Evolutionary conservation across 306 rosid genomes (phyloP), one percentile per base, ranked within the genome.

Genomic region (Vigna trinervia): DNA sequence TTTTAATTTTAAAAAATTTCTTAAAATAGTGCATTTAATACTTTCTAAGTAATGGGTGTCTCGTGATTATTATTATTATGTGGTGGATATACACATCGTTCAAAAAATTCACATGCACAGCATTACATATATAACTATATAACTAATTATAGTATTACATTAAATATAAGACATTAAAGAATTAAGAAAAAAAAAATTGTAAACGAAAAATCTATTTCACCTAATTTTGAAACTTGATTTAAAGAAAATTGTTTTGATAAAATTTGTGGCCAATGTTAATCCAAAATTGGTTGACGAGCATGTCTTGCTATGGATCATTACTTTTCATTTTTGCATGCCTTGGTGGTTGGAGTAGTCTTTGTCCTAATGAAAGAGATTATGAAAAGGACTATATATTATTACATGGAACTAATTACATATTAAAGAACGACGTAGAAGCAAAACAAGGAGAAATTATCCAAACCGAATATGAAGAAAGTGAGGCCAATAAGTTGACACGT

Each of bases 271-370:
- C 32, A 36, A 54, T 30, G 70, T 63, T 71, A 5, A 5, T 61
- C 41, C 53, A 7, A 68, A 34, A 75, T 28, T 68, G 0, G 19
- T 62, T 74, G 83, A 65, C 38, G 36, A n/a, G 50, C 57, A 50
- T 48, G 80, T 46, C 30, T 28, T 50, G 48, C 3, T 81, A 22
- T 69, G 30, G 74, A 6, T 69, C 47, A 51, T 38, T 19, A 73
- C 62, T 74, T 78, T 68, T 54, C 19, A 8, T 43, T 47, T 53
- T 69, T 45, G 28, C 74, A 60, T 60, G 66, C 6, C 58, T 20
- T 45, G 76, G 76, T 71, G 61, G 84, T 69, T 61, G 81, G 81
- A 45, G 62, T 13, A 71, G 87, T 75, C 79, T 47, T 71, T 76
- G 41, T 80, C 87, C 30, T 47, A 69, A 76, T 71, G 81, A 76